Percentiles rank a stretch among this genome's conserved stretches.
Evolutionary conservation across 148 eudicot species (phyloP).

Genomic region (Persicaria maculosa): DNA sequence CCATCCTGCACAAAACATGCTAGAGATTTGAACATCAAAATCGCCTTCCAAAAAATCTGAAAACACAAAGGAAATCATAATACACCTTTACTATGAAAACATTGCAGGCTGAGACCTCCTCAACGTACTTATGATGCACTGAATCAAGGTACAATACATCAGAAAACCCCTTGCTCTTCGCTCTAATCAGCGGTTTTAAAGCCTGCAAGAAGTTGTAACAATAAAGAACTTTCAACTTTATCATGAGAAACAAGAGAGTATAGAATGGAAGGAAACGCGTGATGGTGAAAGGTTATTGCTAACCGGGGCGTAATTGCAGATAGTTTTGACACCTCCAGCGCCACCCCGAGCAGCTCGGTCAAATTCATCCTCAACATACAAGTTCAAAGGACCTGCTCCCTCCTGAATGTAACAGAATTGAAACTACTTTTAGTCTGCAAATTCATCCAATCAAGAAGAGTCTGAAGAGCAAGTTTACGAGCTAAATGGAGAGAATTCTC

Average conservation of each 20-base stretch:
- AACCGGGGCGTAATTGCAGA: constrained; percentile 84
- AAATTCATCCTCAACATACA: constrained; percentile 64
- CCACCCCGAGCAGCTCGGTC: constrained; percentile 85
- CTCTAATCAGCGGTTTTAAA: constrained; percentile 48
- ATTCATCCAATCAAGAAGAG: too few species aligned
- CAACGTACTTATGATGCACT: constrained; percentile 46
- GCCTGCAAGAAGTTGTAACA: constrained; percentile 26
- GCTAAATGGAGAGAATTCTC: not conserved
- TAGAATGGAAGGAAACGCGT: not conserved
- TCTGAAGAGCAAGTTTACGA: too few species aligned
- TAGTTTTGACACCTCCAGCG: constrained; percentile 81
- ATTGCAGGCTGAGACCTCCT: constrained; percentile 80
- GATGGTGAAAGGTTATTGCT: not conserved
- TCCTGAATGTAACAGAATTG: constrained; percentile 31
- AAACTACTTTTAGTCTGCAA: not conserved
- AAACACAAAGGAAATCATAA: too few species aligned
- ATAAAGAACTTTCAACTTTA: not conserved
- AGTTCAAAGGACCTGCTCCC: constrained; percentile 55
- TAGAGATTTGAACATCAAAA: too few species aligned
- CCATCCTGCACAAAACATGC: constrained; percentile 33
- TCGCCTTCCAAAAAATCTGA: too few species aligned
- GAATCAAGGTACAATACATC: constrained; percentile 87
- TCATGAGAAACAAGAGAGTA: not conserved
- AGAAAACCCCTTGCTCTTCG: constrained; percentile 67
- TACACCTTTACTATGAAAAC: constrained; percentile 74